phyloP scores from a whole-genome alignment of 495 filamentous ascomycete species.

The Cercophora scortea region DNA sequence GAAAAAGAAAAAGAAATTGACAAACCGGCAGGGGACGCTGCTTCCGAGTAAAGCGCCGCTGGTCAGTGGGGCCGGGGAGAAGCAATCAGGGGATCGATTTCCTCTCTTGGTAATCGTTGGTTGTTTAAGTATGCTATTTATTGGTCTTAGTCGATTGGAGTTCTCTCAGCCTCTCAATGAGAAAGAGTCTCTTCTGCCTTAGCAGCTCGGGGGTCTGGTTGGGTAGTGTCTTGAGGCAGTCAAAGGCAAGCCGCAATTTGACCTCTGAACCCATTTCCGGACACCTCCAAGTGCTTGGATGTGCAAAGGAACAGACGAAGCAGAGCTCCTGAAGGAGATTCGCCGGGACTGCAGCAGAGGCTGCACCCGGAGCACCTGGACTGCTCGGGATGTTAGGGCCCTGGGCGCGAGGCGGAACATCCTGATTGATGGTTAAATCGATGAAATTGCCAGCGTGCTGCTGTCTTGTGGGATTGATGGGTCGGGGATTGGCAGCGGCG shows the following conservation, averaged over 20 bases:
- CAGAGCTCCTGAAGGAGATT: background rate
- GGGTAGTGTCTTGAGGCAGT: background rate
- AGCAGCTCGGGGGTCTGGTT: background rate
- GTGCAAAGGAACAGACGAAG: background rate
- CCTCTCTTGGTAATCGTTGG: background rate
- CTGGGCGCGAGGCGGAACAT: too few relatives aligned
- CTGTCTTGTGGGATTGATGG: background rate
- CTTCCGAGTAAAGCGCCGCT: too few relatives aligned
- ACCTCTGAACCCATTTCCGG: background rate
- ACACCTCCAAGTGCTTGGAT: background rate
- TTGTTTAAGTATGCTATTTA: slow-evolving; percentile 5
- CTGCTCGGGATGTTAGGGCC: too few relatives aligned
- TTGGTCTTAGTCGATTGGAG: background rate
- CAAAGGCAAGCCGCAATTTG: background rate
- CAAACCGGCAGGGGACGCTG: too few relatives aligned
- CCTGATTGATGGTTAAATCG: too few relatives aligned
- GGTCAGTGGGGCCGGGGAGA: too few relatives aligned
- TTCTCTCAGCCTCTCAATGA: too few relatives aligned
- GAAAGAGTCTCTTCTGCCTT: background rate
- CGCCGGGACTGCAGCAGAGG: too few relatives aligned
- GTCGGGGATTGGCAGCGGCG: background rate
- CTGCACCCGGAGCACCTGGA: too few relatives aligned
- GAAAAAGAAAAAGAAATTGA: too few relatives aligned
- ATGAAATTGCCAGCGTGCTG: too few relatives aligned
- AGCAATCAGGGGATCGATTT: too few relatives aligned